Base-by-base conservation (phyloP, 2,329 filamentous ascomycete genomes). In the Clonostachys rhizophaga region DNA sequence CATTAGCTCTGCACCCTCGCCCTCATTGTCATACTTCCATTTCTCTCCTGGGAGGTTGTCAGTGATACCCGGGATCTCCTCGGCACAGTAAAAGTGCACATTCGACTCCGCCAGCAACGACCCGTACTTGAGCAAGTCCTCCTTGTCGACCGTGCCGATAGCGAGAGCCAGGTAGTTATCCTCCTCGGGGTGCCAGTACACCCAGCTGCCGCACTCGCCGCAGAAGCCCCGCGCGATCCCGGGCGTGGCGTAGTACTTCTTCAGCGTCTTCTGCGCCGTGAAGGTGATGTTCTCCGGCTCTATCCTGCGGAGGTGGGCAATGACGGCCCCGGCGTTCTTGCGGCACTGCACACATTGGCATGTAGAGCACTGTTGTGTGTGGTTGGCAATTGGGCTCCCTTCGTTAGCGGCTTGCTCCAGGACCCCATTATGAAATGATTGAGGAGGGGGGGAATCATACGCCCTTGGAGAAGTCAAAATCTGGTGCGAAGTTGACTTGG, bases 261-360 rank as follows among this genome's bases (percentile, higher is more conserved):
- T 59, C 8, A 74, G 62, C 2, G 65, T 62, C 24, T 61, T 49
- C 13, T 51, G 47, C 24, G 60, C 57, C 12, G n/a, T 9, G 5
- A 58, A 58, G 36, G 24, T 30, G 24, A 30, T 30, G 24, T 30
- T 30, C 24, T 30, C 24, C 24, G 24, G 24, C 24, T 30, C 24
- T 30, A 76, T 54, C 6, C 47, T 55, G 54, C 78, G 68, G 43
- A 66, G 59, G 47, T 64, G 59, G 50, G 69, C 64, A 54, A 77
- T 59, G 46, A 80, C 66, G 5, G 68, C 57, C 45, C 75, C 76
- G 8, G 72, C 72, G 49, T 72, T 67, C 48, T 74, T 74, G 55
- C 77, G 75, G 59, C 76, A 79, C 56, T 79, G 76, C 7, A 71
- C 74, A 62, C 77, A 81, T 53, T 80, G 75, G 56, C 76, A 81